Evolutionary conservation across 345 rosid genomes (phyloP).

Genomic region (Eucalyptus curtisii): DNA sequence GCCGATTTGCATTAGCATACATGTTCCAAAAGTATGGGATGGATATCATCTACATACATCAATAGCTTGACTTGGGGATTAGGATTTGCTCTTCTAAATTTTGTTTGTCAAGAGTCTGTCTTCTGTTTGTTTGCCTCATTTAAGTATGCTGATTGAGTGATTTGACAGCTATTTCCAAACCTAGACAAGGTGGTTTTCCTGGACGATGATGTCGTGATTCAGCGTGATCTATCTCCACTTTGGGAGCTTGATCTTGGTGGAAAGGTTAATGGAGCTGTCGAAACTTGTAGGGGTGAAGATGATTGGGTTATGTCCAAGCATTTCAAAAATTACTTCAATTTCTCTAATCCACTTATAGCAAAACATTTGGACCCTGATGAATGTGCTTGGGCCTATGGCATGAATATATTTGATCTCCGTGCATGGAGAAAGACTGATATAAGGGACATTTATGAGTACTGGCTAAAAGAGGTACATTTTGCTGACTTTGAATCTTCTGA

Average conservation of each 20-base stretch:
- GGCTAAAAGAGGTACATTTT: not conserved
- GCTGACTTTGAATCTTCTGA: not conserved
- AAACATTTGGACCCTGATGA: not conserved
- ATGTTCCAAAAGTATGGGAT: not conserved
- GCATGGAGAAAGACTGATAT: not conserved
- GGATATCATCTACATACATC: not conserved
- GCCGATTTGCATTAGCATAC: not conserved
- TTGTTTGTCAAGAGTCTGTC: not conserved
- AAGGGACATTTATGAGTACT: not conserved
- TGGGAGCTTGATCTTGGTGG: slow-evolving; percentile 89
- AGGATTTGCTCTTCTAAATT: not conserved
- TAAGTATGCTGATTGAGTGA: not conserved
- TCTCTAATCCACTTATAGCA: slow-evolving; percentile 19
- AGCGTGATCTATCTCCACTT: slow-evolving; percentile 81
- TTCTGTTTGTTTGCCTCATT: not conserved
- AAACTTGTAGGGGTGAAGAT: slow-evolving; percentile 93
- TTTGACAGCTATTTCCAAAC: slow-evolving; percentile 78
- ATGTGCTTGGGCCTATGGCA: slow-evolving; percentile 1
- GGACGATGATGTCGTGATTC: slow-evolving; percentile 91
- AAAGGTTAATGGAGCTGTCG: slow-evolving; percentile 97
- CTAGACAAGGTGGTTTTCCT: slow-evolving; percentile 87
- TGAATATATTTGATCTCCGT: not conserved
- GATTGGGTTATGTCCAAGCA: slow-evolving; percentile 97
- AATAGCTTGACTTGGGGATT: not conserved
- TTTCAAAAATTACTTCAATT: slow-evolving; percentile 89